Conservation (phyloP, 345 rosid genomes). For the Iberis pinnata region DNA sequence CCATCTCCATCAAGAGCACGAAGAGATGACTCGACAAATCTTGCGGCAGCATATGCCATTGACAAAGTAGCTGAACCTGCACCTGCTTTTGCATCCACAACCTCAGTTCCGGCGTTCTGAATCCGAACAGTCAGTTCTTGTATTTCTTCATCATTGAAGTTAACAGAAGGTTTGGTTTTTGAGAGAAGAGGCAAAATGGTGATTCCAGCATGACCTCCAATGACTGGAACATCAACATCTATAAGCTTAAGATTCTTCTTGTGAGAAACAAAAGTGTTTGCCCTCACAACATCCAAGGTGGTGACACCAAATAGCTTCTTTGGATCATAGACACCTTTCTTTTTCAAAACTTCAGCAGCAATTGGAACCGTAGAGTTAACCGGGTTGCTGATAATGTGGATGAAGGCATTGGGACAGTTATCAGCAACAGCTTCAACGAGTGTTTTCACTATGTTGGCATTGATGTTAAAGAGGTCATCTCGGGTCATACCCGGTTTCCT, state of each 20-base stretch:
- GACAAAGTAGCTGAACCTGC: conserved; percentile 96
- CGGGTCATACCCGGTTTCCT: conserved; percentile 97
- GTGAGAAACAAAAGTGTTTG: conserved; percentile 85
- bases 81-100: conserved; percentile 95
- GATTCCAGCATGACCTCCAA: conserved; percentile 95
- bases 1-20: conserved; percentile 89
- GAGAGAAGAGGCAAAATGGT: conserved; percentile 87
- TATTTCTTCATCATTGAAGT: conserved; percentile 67
- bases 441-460: conserved; percentile 69
- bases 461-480: conserved; percentile 90
- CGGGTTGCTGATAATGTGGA: conserved; percentile 89
- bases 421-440: conserved; percentile 86
- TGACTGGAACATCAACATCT: conserved; percentile 85
- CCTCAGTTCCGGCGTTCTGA: conserved; percentile 93
- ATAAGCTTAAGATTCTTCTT: conserved; percentile 80
- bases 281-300: conserved; percentile 86
- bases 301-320: conserved; percentile 94
- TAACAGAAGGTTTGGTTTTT: conserved; percentile 62
- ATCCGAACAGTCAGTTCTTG: conserved; percentile 71
- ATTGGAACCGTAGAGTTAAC: conserved; percentile 90
- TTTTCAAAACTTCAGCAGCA: conserved; percentile 81
- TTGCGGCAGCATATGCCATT: conserved; percentile 96
- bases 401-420: conserved; percentile 79
- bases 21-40: conserved; percentile 93
- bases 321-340: conserved; percentile 80